Evolutionary conservation across 768 basidiomycete genomes (phyloP), one percentile per base, ranked within the genome.

Genomic region (Podaxis rugospora): DNA sequence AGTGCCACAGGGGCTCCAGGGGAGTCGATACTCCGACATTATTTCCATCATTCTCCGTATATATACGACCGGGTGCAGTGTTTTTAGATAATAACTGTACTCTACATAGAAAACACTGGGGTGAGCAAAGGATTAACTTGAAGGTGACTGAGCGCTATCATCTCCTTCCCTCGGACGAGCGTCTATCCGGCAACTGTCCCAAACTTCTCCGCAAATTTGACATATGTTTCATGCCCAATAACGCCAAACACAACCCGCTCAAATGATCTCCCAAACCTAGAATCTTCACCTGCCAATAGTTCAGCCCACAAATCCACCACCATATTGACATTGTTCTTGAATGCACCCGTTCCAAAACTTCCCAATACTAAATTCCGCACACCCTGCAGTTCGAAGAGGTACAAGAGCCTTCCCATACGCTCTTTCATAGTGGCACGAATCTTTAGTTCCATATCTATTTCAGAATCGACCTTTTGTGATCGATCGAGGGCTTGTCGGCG

Each of bases 291-390:
- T 3, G 74, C 68, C 55, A 91, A 68, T 23, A 89, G 70, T 59
- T 87, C 83, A 35, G 76, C 78, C 89, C 89, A 91, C 25, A 87
- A 77, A 51, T 69, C 74, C 1, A 86, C 88, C 10, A 90, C 80
- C 35, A 78, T 73, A 49, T 73, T 67, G 7, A 89, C 81, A 25
- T 76, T 73, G 68, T 91, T 91, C 58, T 70, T 74, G 70, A 90
- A 91, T 3, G 86, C 89, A 0, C 89, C 89, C 0, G 89, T 90
- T 16, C 89, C 89, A 71, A 89, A 90, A 66, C 83, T 84, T 28
- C 90, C 89, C n/a, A 91, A 70, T 0, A 90, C 85, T 47, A 91
- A 59, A 64, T 83, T 78, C 65, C 74, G 75, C 16, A 82, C 79
- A 2, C 83, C 83, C 61, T 82, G 76, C 42, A 72, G 74, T 71